phyloP scores from a whole-genome alignment of 1,284 basidiomycete species.

The Leucoagaricus sp. region DNA sequence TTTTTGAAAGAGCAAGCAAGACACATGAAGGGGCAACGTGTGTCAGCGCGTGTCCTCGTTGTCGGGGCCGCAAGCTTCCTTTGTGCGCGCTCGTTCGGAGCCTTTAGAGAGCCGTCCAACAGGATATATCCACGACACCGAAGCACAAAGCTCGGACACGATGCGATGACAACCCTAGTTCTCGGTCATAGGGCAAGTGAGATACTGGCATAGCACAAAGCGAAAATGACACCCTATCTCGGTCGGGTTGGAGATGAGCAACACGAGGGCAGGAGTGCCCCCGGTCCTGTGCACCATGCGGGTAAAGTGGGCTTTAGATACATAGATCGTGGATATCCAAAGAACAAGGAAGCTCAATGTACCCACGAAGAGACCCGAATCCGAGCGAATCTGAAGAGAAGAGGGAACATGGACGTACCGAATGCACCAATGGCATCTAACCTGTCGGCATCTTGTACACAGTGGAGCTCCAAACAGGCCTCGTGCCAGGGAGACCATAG shows the following conservation, averaged over 20 bases:
- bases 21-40: neutral
- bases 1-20: neutral
- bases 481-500: constrained; percentile 73
- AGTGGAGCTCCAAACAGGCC: constrained; percentile 80
- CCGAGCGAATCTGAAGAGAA: constrained; percentile 4
- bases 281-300: neutral
- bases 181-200: neutral
- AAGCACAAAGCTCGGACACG: neutral
- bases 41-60: neutral
- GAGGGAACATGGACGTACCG: constrained; percentile 48
- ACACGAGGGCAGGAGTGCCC: neutral
- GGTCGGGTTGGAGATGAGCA: neutral
- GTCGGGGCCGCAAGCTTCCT: neutral
- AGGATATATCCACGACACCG: neutral
- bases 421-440: constrained; percentile 92
- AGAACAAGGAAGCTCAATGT: neutral
- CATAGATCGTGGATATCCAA: neutral
- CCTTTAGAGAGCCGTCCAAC: neutral
- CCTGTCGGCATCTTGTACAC: constrained; percentile 92
- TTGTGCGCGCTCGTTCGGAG: neutral
- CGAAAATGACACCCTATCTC: neutral
- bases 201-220: neutral
- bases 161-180: neutral
- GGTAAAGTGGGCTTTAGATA: neutral
- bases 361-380: neutral